Evolutionary conservation across 2,329 filamentous ascomycete species (phyloP), one percentile per base, ranked within the genome.

Genomic region (Aureobasidium leucospermi): DNA sequence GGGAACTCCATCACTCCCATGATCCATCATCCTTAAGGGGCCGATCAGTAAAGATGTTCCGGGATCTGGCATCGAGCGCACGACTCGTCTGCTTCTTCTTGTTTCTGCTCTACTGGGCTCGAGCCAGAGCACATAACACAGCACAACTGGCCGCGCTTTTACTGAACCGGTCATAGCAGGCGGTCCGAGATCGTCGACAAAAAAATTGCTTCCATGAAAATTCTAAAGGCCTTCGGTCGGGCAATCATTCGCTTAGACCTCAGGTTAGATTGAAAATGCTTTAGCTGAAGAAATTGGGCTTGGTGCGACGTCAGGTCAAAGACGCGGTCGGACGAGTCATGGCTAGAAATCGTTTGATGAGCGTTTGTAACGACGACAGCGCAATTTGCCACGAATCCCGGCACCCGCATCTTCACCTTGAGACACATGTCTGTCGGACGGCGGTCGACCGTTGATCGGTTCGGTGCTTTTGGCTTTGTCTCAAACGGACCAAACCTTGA

Each of bases 401-500:
- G 42, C 19, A 16, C 55, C 53, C 42, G 43, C 42, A 32, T 48
- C 13, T 32, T 58, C 55, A 58, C 43, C 42, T 41, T 58, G 55
- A 48, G 55, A 58, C 55, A 58, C 29, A 34, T 58, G 55, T 58
- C 48, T 51, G 41, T 56, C 52, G 41, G 52, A 36, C 53, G 29
- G 29, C 42, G 38, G 41, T 46, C 8, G 55, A 48, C 41, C 52
- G 52, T 57, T 57, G 29, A 48, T 39, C 55, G 32, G 55, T 58
- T 58, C 55, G 42, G 55, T 58, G 55, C 43, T 58, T 57, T 47
- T 58, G 34, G 43, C 52, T 41, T 46, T 58, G 43, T 58, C 55
- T 47, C 55, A 58, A 58, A 48, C 28, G 15, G 55, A 47, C 55
- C 55, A 58, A 58, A 58, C 55, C 55, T 58, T 47, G 55, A 58